Evolutionary conservation across 2,329 filamentous ascomycete species (phyloP).

Genomic region (Clarireedia paspali): DNA sequence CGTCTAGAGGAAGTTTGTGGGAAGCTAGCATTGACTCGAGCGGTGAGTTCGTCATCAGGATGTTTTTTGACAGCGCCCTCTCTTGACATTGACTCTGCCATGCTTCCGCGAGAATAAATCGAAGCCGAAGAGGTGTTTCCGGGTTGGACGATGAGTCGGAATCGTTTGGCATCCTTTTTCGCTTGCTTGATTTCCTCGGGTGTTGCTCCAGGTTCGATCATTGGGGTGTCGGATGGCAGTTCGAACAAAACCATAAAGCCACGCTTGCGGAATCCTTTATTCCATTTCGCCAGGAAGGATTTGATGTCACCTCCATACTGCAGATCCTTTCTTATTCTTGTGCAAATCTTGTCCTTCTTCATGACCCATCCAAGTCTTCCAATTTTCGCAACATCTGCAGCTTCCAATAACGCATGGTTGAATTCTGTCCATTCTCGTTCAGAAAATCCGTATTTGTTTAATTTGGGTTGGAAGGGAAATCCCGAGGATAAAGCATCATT

Average conservation of each 20-base stretch:
- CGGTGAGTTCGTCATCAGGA: background rate
- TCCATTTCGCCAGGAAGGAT: conserved; percentile 17
- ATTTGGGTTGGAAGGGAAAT: conserved; percentile 18
- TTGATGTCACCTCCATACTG: conserved; percentile 18
- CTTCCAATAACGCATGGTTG: conserved; percentile 18
- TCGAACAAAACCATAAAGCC: conserved; percentile 22
- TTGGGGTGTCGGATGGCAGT: conserved; percentile 11
- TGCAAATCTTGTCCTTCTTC: conserved; percentile 1
- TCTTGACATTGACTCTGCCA: conserved; percentile 2
- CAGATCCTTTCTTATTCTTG: conserved; percentile 12
- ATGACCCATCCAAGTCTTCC: background rate
- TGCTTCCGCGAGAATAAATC: conserved; percentile 2
- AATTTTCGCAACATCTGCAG: background rate
- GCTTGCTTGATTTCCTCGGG: conserved; percentile 9
- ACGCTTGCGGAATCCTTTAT: conserved; percentile 16
- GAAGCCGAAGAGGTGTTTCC: background rate
- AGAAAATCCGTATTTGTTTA: conserved; percentile 14
- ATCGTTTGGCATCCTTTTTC: conserved; percentile 11
- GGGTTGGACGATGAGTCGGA: conserved; percentile 14
- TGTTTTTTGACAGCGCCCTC: background rate
- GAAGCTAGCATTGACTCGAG: background rate
- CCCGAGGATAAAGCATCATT: conserved; percentile 20
- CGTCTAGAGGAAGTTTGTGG: background rate
- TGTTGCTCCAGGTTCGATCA: background rate
- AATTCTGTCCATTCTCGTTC: conserved; percentile 22